Evolutionary conservation across 495 filamentous ascomycete species (phyloP), one percentile per base, ranked within the genome.

Genomic region (Tricharina praecox): DNA sequence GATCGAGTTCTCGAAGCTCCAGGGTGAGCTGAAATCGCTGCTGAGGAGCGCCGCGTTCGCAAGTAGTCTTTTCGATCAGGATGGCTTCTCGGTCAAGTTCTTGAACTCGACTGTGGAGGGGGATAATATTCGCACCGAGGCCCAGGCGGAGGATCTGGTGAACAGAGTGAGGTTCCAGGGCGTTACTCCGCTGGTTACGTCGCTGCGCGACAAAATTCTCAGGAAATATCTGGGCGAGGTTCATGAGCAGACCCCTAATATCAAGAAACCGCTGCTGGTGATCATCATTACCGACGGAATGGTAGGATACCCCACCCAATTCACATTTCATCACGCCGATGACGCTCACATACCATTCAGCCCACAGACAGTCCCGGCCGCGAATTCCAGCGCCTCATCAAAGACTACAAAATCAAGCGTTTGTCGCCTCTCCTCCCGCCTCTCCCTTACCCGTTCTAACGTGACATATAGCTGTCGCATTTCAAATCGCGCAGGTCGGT

Each of bases 401-500:
- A 7, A 7, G 28, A 7, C 7, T 32, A 32, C 28, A 32, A 32
- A 13, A 32, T 7, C 28, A 32, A 32, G 28, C 28, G 28, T 32
- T 32, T 32, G 28, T 32, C 13, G 13, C 28, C 13, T 7, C 13
- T 13, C 13, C 7, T 7, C 7, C 13, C 13, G 7, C 28, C 7
- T 7, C 28, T 32, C 7, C 13, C 7, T 7, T 32, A 32, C 28
- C 7, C 13, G 7, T 32, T 7, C 7, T 32, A 7, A 13, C 7
- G 7, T 32, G 7, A 7, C 13, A 7, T 32, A 32, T 32, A 59
- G 56, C 58, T 33, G 55, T 81, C 34, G 65, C 70, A 1, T 82
- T 82, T 67, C 77, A 82, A 54, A 82, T 83, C 58, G 77, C 79
- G 5, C 79, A 83, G 55, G 78, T 83, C 38, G 79, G 79, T 50